Conservation (phyloP, 163 green algal species). For the Chlamydomonas reinhardtii region DNA sequence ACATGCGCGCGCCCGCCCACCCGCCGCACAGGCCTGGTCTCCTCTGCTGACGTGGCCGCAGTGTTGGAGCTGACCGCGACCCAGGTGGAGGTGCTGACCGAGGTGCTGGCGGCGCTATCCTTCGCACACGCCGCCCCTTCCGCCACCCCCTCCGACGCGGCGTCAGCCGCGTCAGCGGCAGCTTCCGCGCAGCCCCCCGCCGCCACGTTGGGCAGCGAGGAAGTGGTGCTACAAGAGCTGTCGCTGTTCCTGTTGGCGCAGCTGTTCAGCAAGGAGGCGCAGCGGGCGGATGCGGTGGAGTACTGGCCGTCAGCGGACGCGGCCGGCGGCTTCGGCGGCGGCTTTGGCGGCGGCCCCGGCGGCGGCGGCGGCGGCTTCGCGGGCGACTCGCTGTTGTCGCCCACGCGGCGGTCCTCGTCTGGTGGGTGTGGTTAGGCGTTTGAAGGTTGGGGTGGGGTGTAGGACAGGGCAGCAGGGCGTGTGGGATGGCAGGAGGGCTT, state of each 20-base stretch:
- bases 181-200: not conserved
- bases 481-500: no score
- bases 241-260: slow-evolving; percentile 83
- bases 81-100: slow-evolving; percentile 44
- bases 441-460: not conserved
- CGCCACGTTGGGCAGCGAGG: slow-evolving; percentile 7
- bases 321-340: slow-evolving; percentile 13
- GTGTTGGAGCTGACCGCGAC: slow-evolving; percentile 49
- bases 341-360: not conserved
- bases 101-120: slow-evolving; percentile 56
- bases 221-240: slow-evolving; percentile 68
- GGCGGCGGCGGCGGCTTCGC: not conserved
- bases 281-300: slow-evolving; percentile 78
- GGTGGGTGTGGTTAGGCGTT: slow-evolving; percentile 9
- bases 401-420: slow-evolving; percentile 57
- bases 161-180: not conserved
- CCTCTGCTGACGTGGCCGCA: slow-evolving; percentile 17
- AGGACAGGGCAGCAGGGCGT: no score
- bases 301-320: slow-evolving; percentile 72
- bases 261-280: slow-evolving; percentile 76
- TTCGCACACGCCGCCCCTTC: not conserved
- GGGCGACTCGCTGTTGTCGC: slow-evolving; percentile 57
- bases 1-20: no score
- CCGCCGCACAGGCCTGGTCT: slow-evolving; percentile 23
- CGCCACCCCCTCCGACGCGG: not conserved